These are phyloP conservation scores for Neocallimastix lanati DNA, from an alignment of 192 early-diverging fungal genomes.

Conservation along the genomic window DNA sequence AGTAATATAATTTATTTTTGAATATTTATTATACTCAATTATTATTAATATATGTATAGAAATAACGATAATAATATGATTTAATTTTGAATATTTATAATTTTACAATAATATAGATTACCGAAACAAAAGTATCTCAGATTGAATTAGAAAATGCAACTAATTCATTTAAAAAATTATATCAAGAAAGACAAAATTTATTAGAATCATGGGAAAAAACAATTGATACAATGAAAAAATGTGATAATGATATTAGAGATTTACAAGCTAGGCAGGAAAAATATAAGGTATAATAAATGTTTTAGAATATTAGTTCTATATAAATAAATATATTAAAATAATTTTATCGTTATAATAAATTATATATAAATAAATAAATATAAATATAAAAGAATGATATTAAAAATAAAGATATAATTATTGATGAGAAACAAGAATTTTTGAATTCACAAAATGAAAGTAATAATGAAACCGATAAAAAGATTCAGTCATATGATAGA, in stretches of 20 bases:
- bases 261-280: slow-evolving; percentile 16
- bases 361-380: too few relatives aligned
- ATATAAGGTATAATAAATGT: slow-evolving; percentile 21
- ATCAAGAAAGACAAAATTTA: slow-evolving; percentile 32
- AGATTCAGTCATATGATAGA: slow-evolving; percentile 21
- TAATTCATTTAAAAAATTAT: slow-evolving; percentile 27
- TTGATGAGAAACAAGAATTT: slow-evolving; percentile 28
- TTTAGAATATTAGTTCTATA: too few relatives aligned
- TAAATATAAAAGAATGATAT: slow-evolving; percentile 14
- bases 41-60: too few relatives aligned
- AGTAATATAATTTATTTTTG: too few relatives aligned
- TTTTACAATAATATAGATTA: slow-evolving; percentile 20
- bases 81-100: too few relatives aligned
- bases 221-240: slow-evolving; percentile 24
- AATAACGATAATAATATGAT: too few relatives aligned
- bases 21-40: too few relatives aligned
- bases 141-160: slow-evolving; percentile 39
- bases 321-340: too few relatives aligned
- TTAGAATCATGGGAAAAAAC: slow-evolving; percentile 32
- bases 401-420: slow-evolving; percentile 11
- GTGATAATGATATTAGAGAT: slow-evolving; percentile 24
- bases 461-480: slow-evolving; percentile 30
- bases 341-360: background rate
- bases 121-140: slow-evolving; percentile 37
- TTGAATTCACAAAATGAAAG: slow-evolving; percentile 20